A percentile compares a stretch with the other conserved stretches of the same genome.
These are phyloP conservation scores for Cylindrodendrum hubeiense DNA, from an alignment of 2,329 filamentous ascomycete genomes.

Conservation along the genomic window DNA sequence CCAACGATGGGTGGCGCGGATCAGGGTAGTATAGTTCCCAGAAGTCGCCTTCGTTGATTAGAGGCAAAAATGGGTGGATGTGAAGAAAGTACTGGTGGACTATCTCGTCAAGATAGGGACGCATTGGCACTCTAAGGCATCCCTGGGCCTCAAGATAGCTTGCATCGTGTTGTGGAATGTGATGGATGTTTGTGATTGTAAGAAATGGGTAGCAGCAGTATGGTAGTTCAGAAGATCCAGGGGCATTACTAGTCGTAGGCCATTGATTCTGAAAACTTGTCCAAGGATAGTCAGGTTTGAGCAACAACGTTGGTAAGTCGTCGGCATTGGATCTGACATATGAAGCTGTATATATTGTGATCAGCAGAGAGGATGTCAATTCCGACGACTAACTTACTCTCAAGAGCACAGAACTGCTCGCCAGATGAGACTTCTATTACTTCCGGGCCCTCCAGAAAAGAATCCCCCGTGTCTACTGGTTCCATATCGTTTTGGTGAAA, in stretches of 20 bases:
- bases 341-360: neutral
- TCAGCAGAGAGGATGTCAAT: neutral
- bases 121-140: constrained; percentile 58
- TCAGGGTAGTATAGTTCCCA: constrained; percentile 8
- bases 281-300: neutral
- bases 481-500: neutral
- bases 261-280: neutral
- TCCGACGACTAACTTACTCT: neutral
- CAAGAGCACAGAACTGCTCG: neutral
- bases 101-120: constrained; percentile 58
- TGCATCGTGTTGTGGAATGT: constrained; percentile 58
- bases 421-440: neutral
- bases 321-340: neutral
- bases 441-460: neutral
- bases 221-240: constrained; percentile 47
- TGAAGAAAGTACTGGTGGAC: constrained; percentile 61
- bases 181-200: constrained; percentile 46
- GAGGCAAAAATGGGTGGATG: constrained; percentile 57
- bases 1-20: neutral
- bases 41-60: constrained; percentile 57
- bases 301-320: neutral
- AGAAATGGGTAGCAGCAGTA: constrained; percentile 60
- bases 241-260: neutral
- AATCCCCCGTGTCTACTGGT: neutral
- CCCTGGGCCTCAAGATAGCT: constrained; percentile 59